Conservation (phyloP, 1,284 basidiomycete species). For the Ganoderma leucocontextum region DNA sequence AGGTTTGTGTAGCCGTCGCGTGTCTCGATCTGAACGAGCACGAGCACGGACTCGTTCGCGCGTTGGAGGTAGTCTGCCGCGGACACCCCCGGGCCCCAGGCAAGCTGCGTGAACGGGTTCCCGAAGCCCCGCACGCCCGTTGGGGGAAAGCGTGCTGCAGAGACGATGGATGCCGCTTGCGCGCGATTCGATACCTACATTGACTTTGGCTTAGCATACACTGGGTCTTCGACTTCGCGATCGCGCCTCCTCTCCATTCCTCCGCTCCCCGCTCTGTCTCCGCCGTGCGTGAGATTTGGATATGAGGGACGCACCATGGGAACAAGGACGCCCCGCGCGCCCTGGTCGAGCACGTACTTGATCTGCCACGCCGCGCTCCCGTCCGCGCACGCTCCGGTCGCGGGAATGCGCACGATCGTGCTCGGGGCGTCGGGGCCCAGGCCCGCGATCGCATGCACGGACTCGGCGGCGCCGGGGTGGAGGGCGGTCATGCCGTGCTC, state of each 20-base stretch:
- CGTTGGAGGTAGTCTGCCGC: slow-evolving; percentile 58
- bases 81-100: slow-evolving; percentile 55
- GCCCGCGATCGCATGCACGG: slow-evolving; percentile 58
- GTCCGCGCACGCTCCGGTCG: slow-evolving; percentile 59
- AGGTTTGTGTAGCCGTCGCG: slow-evolving; percentile 66
- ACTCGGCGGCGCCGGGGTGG: slow-evolving; percentile 63
- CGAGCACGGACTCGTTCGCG: slow-evolving; percentile 66
- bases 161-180: slow-evolving; percentile 62
- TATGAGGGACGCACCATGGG: slow-evolving; percentile 58
- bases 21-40: slow-evolving; percentile 76
- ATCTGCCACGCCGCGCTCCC: slow-evolving; percentile 68
- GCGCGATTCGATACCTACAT: slow-evolving; percentile 45
- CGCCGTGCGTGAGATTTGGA: not conserved
- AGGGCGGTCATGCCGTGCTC: slow-evolving; percentile 68
- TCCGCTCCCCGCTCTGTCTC: too few relatives aligned
- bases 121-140: slow-evolving; percentile 67
- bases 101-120: slow-evolving; percentile 62
- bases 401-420: slow-evolving; percentile 66
- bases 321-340: slow-evolving; percentile 67
- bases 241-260: not conserved
- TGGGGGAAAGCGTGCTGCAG: slow-evolving; percentile 66
- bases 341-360: slow-evolving; percentile 71
- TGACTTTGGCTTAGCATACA: not conserved
- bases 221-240: too few relatives aligned
- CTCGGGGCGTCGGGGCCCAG: slow-evolving; percentile 53